These are phyloP conservation scores for Cronartium ribicola DNA, from an alignment of 1,284 basidiomycete genomes.

Conservation along the genomic window DNA sequence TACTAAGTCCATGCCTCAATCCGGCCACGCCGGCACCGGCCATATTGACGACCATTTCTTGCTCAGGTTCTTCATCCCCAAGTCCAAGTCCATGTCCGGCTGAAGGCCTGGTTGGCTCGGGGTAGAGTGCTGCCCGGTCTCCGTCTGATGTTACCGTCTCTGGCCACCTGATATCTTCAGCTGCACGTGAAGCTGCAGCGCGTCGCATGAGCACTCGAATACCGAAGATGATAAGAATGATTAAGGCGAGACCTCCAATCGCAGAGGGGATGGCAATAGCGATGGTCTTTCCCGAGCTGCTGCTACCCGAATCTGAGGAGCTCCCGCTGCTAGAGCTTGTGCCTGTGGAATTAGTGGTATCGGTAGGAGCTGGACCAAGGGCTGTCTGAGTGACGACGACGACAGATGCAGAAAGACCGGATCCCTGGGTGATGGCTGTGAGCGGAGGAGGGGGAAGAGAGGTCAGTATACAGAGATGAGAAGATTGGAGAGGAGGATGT, in stretches of 20 bases:
- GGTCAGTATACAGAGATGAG: not conserved
- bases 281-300: too few species aligned
- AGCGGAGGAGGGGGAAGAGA: not conserved
- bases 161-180: conserved; percentile 47
- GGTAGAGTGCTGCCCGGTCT: conserved; percentile 47
- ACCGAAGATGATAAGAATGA: conserved; percentile 1
- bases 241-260: conserved; percentile 15
- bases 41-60: conserved; percentile 1
- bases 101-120: conserved; percentile 46
- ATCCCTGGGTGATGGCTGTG: conserved; percentile 20
- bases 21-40: conserved; percentile 22
- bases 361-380: not conserved
- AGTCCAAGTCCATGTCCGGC: conserved; percentile 46
- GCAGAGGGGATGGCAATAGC: conserved; percentile 31
- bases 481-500: not conserved
- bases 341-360: not conserved
- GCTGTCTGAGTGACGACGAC: conserved; percentile 38
- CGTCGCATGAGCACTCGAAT: conserved; percentile 20
- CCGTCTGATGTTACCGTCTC: conserved; percentile 44
- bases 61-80: conserved; percentile 46
- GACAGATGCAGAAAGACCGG: conserved; percentile 17
- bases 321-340: not conserved
- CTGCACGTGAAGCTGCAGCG: conserved; percentile 13
- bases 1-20: not conserved
- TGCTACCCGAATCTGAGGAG: not conserved